Conservation (phyloP, 139 green algal species). For the Chlamydomonas applanata region DNA sequence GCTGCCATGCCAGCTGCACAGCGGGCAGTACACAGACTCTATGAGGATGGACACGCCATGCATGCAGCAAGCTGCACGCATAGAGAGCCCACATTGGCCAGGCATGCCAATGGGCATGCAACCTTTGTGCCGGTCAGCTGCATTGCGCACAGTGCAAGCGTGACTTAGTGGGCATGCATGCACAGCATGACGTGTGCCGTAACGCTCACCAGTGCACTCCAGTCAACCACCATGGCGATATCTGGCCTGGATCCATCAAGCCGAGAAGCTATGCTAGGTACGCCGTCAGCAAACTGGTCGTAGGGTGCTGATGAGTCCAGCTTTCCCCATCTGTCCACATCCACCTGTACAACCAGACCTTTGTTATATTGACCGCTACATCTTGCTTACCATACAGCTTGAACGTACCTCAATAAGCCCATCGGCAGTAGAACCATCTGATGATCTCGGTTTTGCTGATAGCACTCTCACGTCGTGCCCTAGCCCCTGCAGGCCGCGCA, state of each 20-base stretch:
- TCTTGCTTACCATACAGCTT: not conserved
- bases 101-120: too few relatives aligned
- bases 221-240: conserved; percentile 64
- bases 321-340: conserved; percentile 52
- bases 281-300: conserved; percentile 46
- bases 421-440: too few relatives aligned
- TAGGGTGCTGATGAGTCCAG: conserved; percentile 52
- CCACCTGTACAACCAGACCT: conserved; percentile 45
- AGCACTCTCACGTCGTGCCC: conserved; percentile 58
- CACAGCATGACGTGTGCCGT: too few relatives aligned
- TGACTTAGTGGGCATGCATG: too few relatives aligned
- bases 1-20: not conserved
- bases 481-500: conserved; percentile 28
- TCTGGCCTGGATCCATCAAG: conserved; percentile 29
- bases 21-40: too few relatives aligned
- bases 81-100: too few relatives aligned
- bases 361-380: conserved; percentile 20
- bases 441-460: conserved; percentile 21
- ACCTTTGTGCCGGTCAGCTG: too few relatives aligned
- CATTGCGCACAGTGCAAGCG: too few relatives aligned
- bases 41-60: too few relatives aligned
- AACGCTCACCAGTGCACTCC: conserved; percentile 44
- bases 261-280: not conserved
- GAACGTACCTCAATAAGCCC: not conserved
- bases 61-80: too few relatives aligned